Conservation (phyloP, 768 basidiomycete genomes). For the Rhodosporidiobolus sp. region DNA sequence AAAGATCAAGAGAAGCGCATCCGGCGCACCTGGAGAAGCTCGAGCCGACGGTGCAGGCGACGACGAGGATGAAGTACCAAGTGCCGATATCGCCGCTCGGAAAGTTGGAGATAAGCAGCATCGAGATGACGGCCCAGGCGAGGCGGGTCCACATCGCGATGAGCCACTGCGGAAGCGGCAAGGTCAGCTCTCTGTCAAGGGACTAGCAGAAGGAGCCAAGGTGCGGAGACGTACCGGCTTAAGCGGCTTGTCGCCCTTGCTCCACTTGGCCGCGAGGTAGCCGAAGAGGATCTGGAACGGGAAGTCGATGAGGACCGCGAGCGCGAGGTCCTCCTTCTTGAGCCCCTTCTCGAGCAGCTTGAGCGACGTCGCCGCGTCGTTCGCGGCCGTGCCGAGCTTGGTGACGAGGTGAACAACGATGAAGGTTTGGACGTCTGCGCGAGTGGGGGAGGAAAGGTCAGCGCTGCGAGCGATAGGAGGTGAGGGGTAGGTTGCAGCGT, state of each 20-base stretch:
- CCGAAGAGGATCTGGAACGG: conserved; percentile 95
- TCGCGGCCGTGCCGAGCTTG: conserved; percentile 91
- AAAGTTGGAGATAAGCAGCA: conserved; percentile 77
- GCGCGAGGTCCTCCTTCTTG: conserved; percentile 90
- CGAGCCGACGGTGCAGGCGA: conserved; percentile 74
- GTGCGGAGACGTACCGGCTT: conserved; percentile 58
- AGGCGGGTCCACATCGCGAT: conserved; percentile 86
- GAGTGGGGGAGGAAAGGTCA: not conserved
- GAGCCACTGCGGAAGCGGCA: conserved; percentile 62
- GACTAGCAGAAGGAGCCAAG: no score
- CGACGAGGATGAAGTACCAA: conserved; percentile 73
- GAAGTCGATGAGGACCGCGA: conserved; percentile 92
- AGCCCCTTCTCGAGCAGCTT: conserved; percentile 98
- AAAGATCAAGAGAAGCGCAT: no score
- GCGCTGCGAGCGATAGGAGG: conserved; percentile 2
- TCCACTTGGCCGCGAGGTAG: conserved; percentile 90
- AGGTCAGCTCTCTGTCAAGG: no score
- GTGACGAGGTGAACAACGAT: conserved; percentile 81
- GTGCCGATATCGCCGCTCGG: conserved; percentile 57
- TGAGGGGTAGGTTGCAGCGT: conserved; percentile 45
- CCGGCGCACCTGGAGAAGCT: conserved; percentile 83
- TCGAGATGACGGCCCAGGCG: conserved; percentile 66
- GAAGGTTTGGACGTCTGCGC: conserved; percentile 80
- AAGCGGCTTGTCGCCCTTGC: conserved; percentile 70
- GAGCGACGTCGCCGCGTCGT: conserved; percentile 82